Evolutionary conservation across 139 green algal genomes (phyloP).

Genomic region (Asterochloris erici): DNA sequence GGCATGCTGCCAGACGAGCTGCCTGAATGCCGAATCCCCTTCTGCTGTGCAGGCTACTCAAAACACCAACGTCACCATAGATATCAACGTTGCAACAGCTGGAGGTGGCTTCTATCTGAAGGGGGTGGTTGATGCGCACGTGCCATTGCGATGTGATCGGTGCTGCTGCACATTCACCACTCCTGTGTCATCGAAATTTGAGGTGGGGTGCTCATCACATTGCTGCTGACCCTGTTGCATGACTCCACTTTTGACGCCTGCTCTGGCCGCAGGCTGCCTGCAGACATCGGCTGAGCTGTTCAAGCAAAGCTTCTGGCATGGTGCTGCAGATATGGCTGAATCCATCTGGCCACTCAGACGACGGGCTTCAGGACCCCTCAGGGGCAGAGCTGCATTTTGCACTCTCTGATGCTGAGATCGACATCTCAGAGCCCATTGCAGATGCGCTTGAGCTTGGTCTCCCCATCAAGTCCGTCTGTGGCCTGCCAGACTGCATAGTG

Average conservation of each 20-base stretch:
- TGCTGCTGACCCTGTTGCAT: neutral
- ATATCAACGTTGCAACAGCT: no score
- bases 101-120: no score
- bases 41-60: no score
- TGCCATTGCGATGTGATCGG: neutral
- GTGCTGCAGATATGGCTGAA: slow-evolving; percentile 10
- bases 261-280: no score
- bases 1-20: no score
- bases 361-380: neutral
- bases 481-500: slow-evolving; percentile 5
- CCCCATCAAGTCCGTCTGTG: slow-evolving; percentile 4
- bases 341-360: neutral
- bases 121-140: neutral
- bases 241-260: neutral
- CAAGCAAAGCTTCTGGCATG: neutral
- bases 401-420: neutral
- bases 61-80: no score
- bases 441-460: neutral
- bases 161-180: neutral
- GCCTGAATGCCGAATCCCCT: no score
- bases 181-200: neutral
- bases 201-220: neutral
- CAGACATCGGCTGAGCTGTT: neutral
- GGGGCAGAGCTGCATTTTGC: neutral
- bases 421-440: no score